Evolutionary conservation across 1,284 basidiomycete species (phyloP).

Genomic region (Neonothopanus nambi): DNA sequence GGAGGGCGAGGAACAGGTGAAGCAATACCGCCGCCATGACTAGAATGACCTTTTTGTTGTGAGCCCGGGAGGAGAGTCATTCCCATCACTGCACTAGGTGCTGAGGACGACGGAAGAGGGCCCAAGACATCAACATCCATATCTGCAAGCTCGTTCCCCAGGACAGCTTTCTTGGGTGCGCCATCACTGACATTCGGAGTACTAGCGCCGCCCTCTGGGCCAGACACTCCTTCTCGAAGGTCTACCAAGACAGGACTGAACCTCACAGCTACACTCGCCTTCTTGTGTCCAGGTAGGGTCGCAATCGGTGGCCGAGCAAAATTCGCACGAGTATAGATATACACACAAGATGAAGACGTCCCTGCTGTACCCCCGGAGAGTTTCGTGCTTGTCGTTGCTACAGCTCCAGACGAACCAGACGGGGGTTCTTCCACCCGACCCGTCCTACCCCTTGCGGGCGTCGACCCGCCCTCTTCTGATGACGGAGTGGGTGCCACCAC

Average conservation of each 20-base stretch:
- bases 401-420: constrained; percentile 3
- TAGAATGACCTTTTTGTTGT: constrained; percentile 19
- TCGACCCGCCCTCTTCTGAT: constrained; percentile 36
- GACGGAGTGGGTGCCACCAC: constrained; percentile 40
- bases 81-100: constrained; percentile 12
- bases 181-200: constrained; percentile 7
- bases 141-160: constrained; percentile 73
- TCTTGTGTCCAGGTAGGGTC: constrained; percentile 94
- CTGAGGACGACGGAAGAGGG: constrained; percentile 29
- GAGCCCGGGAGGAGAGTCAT: constrained; percentile 19
- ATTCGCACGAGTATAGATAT: constrained; percentile 94
- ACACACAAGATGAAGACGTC: constrained; percentile 67
- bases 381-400: neutral
- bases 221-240: constrained; percentile 62
- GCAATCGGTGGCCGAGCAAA: constrained; percentile 91
- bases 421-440: constrained; percentile 45
- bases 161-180: constrained; percentile 46
- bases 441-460: constrained; percentile 55
- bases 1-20: constrained; percentile 39
- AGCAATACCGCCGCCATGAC: constrained; percentile 24
- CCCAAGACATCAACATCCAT: constrained; percentile 63
- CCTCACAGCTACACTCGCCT: constrained; percentile 89
- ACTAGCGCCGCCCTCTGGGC: constrained; percentile 28
- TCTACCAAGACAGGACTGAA: constrained; percentile 96
- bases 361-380: constrained; percentile 15